Base-by-base conservation (phyloP, 371 early-diverging fungal genomes). In the Lichtheimia ramosa region DNA sequence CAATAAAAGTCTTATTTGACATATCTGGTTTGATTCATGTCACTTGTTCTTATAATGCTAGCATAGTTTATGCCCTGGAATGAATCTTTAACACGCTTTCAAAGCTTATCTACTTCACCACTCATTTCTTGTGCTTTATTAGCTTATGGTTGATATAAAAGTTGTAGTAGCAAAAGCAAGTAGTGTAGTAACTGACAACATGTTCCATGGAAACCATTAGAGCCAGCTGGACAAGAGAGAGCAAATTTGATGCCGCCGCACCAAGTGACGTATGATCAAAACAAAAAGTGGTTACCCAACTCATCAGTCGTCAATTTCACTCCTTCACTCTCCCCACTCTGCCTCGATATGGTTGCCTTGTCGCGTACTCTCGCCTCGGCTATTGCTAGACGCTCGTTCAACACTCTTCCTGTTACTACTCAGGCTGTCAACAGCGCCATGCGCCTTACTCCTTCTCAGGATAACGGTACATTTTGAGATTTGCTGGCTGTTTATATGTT, bases 321-420 rank as follows among this genome's bases (percentile, higher is more conserved):
- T 46, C 46, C 46, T 21, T 46, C 46, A n/a, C n/a, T 16, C 56
- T 55, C 56, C 56, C 56, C 56, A 40, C 56, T 55, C 56, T 55
- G 40, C 24, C n/a, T 46, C 13, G 18, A 43, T 16, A 55, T 55
- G 56, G 56, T 41, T 43, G 56, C 56, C 39, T 43, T 55, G 56
- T 55, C 56, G 56, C 56, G 56, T 46, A 55, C 56, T 10, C 41
- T 55, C 16, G 41, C 46, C 2, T 55, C 56, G 56, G 56, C 56
- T 24, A 24, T 55, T 55, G 56, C 56, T 23, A 46, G 21, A 18
- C 46, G 46, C 46, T 46, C 46, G 46, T 46, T 46, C 46, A 46
- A 18, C 46, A 46, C n/a, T 21, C 15, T 46, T 5, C 46, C 18
- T 21, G n/a, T 16, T n/a, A 6, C 46, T 8, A 16, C 46, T 4